These are phyloP conservation scores for Graphilbum fragrans DNA, from an alignment of 2,329 filamentous ascomycete species.

Conservation along the genomic window DNA sequence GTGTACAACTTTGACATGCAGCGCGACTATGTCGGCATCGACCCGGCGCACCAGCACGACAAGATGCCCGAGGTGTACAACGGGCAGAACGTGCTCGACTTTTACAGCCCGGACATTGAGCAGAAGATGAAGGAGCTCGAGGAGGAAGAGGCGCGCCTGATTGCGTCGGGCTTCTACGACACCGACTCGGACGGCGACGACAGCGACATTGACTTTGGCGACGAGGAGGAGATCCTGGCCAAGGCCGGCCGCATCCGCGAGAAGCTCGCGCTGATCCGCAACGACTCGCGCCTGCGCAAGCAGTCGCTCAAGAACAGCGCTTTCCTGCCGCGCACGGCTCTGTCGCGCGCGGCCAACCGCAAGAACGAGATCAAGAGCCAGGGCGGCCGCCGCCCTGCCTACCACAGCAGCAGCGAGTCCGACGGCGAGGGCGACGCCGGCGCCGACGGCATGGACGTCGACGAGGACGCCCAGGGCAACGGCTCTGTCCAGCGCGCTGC, in stretches of 20 bases:
- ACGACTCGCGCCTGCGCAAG: slow-evolving; percentile 78
- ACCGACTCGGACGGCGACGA: slow-evolving; percentile 59
- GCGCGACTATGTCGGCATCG: slow-evolving; percentile 74
- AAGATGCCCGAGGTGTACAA: slow-evolving; percentile 89
- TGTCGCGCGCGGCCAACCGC: slow-evolving; percentile 48
- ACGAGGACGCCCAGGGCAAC: slow-evolving; percentile 31
- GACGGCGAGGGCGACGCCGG: slow-evolving; percentile 35
- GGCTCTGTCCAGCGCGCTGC: slow-evolving; percentile 35
- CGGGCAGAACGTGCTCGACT: slow-evolving; percentile 96
- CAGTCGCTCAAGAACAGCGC: slow-evolving; percentile 97
- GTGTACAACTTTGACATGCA: slow-evolving; percentile 92
- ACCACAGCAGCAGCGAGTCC: background rate
- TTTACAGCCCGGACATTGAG: slow-evolving; percentile 93
- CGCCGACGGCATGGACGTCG: slow-evolving; percentile 62
- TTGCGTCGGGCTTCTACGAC: slow-evolving; percentile 90
- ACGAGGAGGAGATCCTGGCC: slow-evolving; percentile 75
- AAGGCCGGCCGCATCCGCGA: slow-evolving; percentile 94
- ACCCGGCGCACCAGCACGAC: slow-evolving; percentile 92
- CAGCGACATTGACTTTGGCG: slow-evolving; percentile 69
- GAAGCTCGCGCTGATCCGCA: slow-evolving; percentile 84
- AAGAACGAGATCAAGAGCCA: slow-evolving; percentile 8
- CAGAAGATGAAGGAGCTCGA: slow-evolving; percentile 83
- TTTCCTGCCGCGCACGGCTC: slow-evolving; percentile 67
- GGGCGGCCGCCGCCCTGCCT: slow-evolving; percentile 13
- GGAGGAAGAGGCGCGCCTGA: slow-evolving; percentile 86